A percentile compares a stretch with the other conserved stretches of the same genome.
phyloP scores from a whole-genome alignment of 2,329 filamentous ascomycete species.

The Aspergillus sp. region DNA sequence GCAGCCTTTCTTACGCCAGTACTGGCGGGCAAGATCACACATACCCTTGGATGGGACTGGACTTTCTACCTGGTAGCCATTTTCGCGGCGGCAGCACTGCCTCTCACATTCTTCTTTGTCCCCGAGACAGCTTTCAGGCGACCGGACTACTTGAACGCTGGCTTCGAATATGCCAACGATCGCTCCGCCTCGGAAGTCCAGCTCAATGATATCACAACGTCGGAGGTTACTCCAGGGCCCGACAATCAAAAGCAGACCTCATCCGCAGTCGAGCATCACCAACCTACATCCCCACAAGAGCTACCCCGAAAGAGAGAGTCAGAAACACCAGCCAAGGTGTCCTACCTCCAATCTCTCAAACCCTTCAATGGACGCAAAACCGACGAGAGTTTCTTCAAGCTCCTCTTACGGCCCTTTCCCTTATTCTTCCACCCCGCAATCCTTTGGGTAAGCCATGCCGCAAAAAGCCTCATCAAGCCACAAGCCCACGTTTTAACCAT shows the following conservation, averaged over 20 bases:
- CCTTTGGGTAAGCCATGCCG: constrained; percentile 62
- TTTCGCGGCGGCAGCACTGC: constrained; percentile 70
- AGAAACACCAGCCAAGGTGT: constrained; percentile 50
- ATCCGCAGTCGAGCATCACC: neutral
- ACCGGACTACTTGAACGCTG: constrained; percentile 68
- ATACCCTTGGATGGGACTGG: constrained; percentile 78
- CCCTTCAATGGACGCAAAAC: constrained; percentile 83
- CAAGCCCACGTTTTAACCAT: constrained; percentile 13
- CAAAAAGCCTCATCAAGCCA: constrained; percentile 28
- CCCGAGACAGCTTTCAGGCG: constrained; percentile 82
- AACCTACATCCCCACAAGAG: constrained; percentile 4
- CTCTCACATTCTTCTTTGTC: constrained; percentile 73
- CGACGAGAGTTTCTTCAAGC: constrained; percentile 68
- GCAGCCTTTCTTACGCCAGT: constrained; percentile 80
- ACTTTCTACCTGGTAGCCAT: constrained; percentile 87
- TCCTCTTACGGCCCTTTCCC: constrained; percentile 73
- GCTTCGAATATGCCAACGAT: constrained; percentile 53
- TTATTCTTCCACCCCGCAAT: constrained; percentile 84
- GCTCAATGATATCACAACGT: constrained; percentile 1
- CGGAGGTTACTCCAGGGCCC: constrained; percentile 14
- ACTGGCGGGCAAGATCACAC: constrained; percentile 83
- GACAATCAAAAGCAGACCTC: constrained; percentile 13
- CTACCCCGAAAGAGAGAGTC: constrained; percentile 7
- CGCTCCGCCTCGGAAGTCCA: constrained; percentile 17
- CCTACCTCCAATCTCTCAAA: constrained; percentile 62